phyloP scores from a whole-genome alignment of 345 rosid genomes.

The Hevea brasiliensis region DNA sequence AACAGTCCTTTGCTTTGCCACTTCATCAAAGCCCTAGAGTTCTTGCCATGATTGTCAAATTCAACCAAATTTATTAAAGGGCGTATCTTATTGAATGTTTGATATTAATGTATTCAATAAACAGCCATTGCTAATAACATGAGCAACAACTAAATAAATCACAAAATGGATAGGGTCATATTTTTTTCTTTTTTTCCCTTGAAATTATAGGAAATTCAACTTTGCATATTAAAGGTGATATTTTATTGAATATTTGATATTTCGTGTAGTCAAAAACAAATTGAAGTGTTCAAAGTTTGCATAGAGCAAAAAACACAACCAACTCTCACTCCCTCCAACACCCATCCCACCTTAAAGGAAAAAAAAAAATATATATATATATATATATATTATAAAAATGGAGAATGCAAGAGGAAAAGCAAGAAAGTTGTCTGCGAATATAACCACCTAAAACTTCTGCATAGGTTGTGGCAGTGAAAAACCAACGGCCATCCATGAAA shows the following conservation, averaged over 20 bases:
- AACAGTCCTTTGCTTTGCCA: background rate
- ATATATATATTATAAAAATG: too few relatives aligned
- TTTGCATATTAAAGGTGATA: background rate
- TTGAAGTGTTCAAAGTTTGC: background rate
- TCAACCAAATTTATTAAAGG: background rate
- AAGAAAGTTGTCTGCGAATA: too few relatives aligned
- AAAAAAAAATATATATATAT: too few relatives aligned
- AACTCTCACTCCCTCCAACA: background rate
- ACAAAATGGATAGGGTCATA: background rate
- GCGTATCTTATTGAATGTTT: too few relatives aligned
- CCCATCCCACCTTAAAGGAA: conserved; percentile 3
- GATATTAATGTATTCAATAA: background rate
- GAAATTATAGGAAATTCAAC: background rate
- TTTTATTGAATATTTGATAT: background rate
- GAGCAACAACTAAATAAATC: background rate
- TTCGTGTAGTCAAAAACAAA: background rate
- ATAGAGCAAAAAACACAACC: background rate
- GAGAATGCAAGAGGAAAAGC: too few relatives aligned
- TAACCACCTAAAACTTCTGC: too few relatives aligned
- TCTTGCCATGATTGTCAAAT: background rate
- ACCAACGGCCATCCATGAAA: too few relatives aligned
- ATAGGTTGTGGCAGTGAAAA: too few relatives aligned
- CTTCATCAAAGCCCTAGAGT: background rate
- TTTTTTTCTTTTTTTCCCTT: background rate
- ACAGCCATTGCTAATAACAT: background rate